phyloP scores from a whole-genome alignment of 306 rosid genomes.

The Trifolium pratense region DNA sequence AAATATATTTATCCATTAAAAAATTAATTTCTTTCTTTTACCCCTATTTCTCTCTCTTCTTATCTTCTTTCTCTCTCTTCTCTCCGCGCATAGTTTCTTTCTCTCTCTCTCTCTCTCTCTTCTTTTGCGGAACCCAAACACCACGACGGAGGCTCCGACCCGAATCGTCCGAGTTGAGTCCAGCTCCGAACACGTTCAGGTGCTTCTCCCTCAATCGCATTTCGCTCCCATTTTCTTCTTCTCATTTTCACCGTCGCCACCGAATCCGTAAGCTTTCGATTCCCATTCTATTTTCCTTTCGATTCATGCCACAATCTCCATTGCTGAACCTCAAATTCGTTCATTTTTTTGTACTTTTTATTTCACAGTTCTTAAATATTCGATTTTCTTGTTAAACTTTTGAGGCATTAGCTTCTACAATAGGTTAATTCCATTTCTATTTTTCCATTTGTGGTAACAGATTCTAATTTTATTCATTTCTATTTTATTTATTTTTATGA shows the following conservation, averaged over 20 bases:
- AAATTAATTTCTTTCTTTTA: not conserved
- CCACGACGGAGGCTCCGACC: slow-evolving; percentile 54
- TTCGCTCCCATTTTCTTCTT: slow-evolving; percentile 42
- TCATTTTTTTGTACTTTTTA: slow-evolving; percentile 39
- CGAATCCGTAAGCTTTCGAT: slow-evolving; percentile 59
- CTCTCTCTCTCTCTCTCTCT: slow-evolving; percentile 56
- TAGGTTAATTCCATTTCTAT: slow-evolving; percentile 36
- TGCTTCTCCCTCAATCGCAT: slow-evolving; percentile 46
- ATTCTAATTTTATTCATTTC: slow-evolving; percentile 42
- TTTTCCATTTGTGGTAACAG: slow-evolving; percentile 24
- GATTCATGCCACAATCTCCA: slow-evolving; percentile 41
- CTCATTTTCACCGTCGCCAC: slow-evolving; percentile 30
- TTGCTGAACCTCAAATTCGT: slow-evolving; percentile 31
- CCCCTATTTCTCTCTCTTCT: slow-evolving; percentile 44
- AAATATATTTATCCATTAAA: not conserved
- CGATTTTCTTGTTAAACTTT: slow-evolving; percentile 18
- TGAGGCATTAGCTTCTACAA: slow-evolving; percentile 42
- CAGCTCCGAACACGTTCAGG: slow-evolving; percentile 43
- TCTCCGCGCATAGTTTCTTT: slow-evolving; percentile 40
- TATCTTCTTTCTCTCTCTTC: slow-evolving; percentile 56
- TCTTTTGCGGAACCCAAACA: slow-evolving; percentile 39
- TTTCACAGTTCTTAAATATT: slow-evolving; percentile 35
- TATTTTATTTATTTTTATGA: not conserved
- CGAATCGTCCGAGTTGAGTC: slow-evolving; percentile 46
- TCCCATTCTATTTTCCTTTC: slow-evolving; percentile 47